Evolutionary conservation across 768 basidiomycete genomes (phyloP), one percentile per base, ranked within the genome.

Genomic region (Gloeostereum incarnatum): DNA sequence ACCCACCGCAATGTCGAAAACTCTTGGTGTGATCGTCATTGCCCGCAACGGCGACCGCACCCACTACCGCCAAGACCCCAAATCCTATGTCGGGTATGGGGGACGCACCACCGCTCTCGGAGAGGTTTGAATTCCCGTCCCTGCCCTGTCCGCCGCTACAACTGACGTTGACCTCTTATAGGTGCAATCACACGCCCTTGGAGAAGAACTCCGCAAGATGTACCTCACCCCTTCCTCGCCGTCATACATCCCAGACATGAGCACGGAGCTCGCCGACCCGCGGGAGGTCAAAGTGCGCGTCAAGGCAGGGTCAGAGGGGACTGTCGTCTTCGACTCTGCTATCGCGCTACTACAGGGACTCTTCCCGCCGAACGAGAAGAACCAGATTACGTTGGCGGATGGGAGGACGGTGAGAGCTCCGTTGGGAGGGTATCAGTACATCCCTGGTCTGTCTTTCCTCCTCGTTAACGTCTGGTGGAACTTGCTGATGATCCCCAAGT

Each of bases 241-340:
- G 7, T 78, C 78, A 19, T 81, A 75, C 57, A 81, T 88, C 49
- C 58, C 68, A 35, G 75, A 70, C 41, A 75, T 88, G 57, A 66
- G 69, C 43, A 56, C 65, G 19, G 78, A 84, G 51, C 66, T 88
- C 49, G 81, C 81, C 23, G 71, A 84, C 63, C 81, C 80, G 54
- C 69, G 65, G 48, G 73, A 85, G 55, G 66, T 90, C 49, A 78
- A 78, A 47, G 71, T 83, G 38, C 78, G 77, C 45, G 84, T 82
- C 56, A 90, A 91, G 62, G 79, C 78, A 38, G 86, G 87, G 31
- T 79, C 78, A 36, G 88, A 92, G 54, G 87, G 88, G 33, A 66
- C 76, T n/a, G 79, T 84, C 38, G 85, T 90, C 48, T 85, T 87
- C 58, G 87, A 91, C 66, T 83, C 83, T 5, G 80, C 86, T 22